These are phyloP conservation scores for Trebouxia sp. DNA, from an alignment of 139 green algal genomes.

Conservation along the genomic window DNA sequence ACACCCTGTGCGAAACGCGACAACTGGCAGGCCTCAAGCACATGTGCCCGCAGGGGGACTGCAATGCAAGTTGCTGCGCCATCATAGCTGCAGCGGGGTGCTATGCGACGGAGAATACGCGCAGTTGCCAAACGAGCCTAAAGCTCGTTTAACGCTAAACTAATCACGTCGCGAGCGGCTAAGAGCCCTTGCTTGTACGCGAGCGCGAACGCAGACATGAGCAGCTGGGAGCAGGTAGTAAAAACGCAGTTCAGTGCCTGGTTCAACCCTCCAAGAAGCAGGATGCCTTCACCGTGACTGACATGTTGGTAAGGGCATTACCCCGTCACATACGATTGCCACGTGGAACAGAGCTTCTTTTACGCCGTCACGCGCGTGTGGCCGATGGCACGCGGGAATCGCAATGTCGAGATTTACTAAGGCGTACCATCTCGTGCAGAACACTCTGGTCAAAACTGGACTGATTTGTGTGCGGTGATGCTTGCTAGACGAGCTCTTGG, in stretches of 20 bases:
- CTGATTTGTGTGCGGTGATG: too few relatives aligned
- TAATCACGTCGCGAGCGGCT: neutral
- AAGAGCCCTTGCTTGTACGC: neutral
- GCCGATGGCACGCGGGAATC: too few relatives aligned
- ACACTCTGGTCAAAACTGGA: too few relatives aligned
- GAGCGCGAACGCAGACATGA: neutral
- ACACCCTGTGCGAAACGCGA: neutral
- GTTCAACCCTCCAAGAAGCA: neutral
- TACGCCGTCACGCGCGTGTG: neutral
- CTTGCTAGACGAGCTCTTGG: neutral
- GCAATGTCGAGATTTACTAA: too few relatives aligned
- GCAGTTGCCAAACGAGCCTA: neutral
- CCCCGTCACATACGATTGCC: too few relatives aligned
- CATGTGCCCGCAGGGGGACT: neutral
- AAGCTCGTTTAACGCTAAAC: neutral
- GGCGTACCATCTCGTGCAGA: too few relatives aligned
- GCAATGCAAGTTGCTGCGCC: conserved; percentile 2
- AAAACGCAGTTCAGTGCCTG: neutral
- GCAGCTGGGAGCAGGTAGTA: neutral
- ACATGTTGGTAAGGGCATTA: neutral
- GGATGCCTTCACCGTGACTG: neutral
- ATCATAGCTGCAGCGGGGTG: neutral
- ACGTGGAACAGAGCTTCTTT: too few relatives aligned
- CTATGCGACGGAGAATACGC: too few relatives aligned
- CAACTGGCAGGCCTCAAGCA: neutral